Evolutionary conservation across 371 early-diverging fungal genomes (phyloP), one percentile per base, ranked within the genome.

Genomic region (Syncephalis plumigaleata): DNA sequence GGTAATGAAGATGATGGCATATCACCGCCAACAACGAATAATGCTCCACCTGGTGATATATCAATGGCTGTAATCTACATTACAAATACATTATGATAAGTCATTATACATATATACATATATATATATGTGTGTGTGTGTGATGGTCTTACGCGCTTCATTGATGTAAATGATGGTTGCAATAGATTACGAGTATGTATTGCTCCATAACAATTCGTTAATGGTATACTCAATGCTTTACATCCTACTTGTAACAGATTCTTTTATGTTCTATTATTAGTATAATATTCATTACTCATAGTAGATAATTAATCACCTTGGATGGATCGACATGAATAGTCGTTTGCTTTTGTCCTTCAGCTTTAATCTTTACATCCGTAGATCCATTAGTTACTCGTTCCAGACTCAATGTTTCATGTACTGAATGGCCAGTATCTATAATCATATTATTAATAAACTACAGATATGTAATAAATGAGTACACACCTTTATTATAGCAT

Each of bases 31-130:
- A 59, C 53, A n/a, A 66, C 74, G 54, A 68, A 73, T 9, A 71
- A 48, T 20, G 57, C 63, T 1, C 69, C 71, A 51, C 70, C 66
- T 21, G 71, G 71, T 2, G 77, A 71, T 0, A 72, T 55, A 54
- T 68, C 71, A 22, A 77, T 36, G 17, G 67, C 61, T 9, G 51
- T 51, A 7, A 68, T 48, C 77, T 76, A 22, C 38, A 26, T 39
- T 1, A 5, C 39, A 44, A 36, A 42, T n/a, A 13, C 17, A 36
- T 15, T 27, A 43, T 16, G 2, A 36, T 3, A 39, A 46, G 45
- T 49, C 20, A 53, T 55, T 36, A 9, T 16, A 15, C 3, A 31
- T 11, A 36, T n/a, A 39, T 16, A 37, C 38, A 43, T 20, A 20
- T 22, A 43, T n/a, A n/a, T n/a, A n/a, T n/a, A n/a, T n/a, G n/a